phyloP scores from a whole-genome alignment of 2,329 filamentous ascomycete genomes.

The Monosporascus cannonballus region DNA sequence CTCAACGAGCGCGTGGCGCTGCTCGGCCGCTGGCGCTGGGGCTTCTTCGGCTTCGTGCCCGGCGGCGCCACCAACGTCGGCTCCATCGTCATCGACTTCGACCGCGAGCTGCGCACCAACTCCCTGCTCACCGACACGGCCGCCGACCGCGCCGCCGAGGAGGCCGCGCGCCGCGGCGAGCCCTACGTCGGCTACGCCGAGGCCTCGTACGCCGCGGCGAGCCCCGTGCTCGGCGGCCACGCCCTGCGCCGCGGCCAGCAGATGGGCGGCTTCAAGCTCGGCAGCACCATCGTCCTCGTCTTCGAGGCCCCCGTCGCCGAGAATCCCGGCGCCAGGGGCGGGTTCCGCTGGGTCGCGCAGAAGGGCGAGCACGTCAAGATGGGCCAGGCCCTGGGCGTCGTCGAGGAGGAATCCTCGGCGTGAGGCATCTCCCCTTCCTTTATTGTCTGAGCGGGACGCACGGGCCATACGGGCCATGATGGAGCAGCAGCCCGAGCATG shows the following conservation, averaged over 20 bases:
- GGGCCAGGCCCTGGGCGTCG: constrained; percentile 76
- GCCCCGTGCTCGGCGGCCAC: constrained; percentile 72
- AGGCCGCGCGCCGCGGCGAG: constrained; percentile 70
- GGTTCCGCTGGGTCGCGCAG: constrained; percentile 81
- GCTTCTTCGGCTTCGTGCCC: constrained; percentile 93
- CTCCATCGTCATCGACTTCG: constrained; percentile 95
- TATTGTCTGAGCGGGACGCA: too few species aligned
- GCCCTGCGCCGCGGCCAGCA: constrained; percentile 84
- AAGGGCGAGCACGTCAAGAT: constrained; percentile 86
- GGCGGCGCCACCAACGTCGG: constrained; percentile 97
- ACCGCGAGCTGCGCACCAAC: constrained; percentile 89
- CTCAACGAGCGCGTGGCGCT: constrained; percentile 94
- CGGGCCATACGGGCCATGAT: too few species aligned
- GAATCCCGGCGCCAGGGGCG: constrained; percentile 52
- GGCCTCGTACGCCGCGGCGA: constrained; percentile 78
- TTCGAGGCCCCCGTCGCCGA: constrained; percentile 84
- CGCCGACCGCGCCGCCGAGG: constrained; percentile 77
- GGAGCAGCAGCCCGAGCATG: too few species aligned
- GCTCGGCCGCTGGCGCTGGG: constrained; percentile 89
- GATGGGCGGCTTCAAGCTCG: constrained; percentile 96
- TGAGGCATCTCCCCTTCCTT: too few species aligned
- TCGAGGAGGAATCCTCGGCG: constrained; percentile 39
- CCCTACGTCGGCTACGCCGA: constrained; percentile 87
- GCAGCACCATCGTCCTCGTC: constrained; percentile 89
- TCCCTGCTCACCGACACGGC: constrained; percentile 87